These are phyloP conservation scores for Alternaria sp. DNA, from an alignment of 2,329 filamentous ascomycete genomes.

Conservation along the genomic window DNA sequence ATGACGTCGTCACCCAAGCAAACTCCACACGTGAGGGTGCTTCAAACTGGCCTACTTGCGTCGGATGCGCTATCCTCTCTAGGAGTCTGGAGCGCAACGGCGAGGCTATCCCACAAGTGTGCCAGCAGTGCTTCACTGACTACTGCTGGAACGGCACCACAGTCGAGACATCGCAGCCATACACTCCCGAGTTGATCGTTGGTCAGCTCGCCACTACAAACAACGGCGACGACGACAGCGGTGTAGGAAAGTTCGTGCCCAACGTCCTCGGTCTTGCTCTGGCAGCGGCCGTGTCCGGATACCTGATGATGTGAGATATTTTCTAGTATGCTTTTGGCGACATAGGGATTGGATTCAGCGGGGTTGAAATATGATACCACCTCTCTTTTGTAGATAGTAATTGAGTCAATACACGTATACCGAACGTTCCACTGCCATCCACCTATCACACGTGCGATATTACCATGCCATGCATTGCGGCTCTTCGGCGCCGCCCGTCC, in stretches of 20 bases:
- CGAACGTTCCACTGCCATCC: not conserved
- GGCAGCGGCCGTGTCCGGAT: slow-evolving; percentile 23
- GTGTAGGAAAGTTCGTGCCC: slow-evolving; percentile 30
- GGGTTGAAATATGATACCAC: slow-evolving; percentile 6
- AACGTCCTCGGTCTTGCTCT: slow-evolving; percentile 26
- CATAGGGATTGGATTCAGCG: slow-evolving; percentile 3
- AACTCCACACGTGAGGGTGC: slow-evolving; percentile 73
- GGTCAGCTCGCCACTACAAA: slow-evolving; percentile 16
- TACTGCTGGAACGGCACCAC: slow-evolving; percentile 96
- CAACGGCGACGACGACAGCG: slow-evolving; percentile 24
- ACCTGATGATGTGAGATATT: slow-evolving; percentile 19
- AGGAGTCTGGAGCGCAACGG: slow-evolving; percentile 76
- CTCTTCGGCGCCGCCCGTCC: slow-evolving; percentile 13
- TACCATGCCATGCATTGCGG: slow-evolving; percentile 10
- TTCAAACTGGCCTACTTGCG: slow-evolving; percentile 76
- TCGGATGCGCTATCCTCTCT: slow-evolving; percentile 84
- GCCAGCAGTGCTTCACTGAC: slow-evolving; percentile 73
- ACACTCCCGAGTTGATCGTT: slow-evolving; percentile 34
- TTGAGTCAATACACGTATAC: not conserved
- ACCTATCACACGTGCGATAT: slow-evolving; percentile 9
- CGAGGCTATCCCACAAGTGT: slow-evolving; percentile 72
- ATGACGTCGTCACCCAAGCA: slow-evolving; percentile 79
- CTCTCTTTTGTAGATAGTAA: slow-evolving; percentile 6
- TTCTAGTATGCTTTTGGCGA: not conserved
- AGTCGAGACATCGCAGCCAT: slow-evolving; percentile 38